phyloP scores from a whole-genome alignment of 2,329 filamentous ascomycete species.

The Tolypocladium sp. region DNA sequence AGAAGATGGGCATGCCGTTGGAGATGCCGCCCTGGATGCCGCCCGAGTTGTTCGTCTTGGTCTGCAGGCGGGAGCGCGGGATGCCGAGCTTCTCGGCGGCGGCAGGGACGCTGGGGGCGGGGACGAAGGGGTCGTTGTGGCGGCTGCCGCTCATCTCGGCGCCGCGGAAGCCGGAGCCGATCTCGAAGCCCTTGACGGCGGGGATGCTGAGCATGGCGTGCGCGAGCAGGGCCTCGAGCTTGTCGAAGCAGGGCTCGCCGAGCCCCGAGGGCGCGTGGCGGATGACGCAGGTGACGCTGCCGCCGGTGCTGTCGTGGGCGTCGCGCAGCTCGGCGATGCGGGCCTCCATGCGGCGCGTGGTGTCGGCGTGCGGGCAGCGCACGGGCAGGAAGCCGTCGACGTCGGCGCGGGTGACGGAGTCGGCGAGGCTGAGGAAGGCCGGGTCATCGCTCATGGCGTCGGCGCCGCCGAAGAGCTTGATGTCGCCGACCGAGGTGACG shows the following conservation, averaged over 20 bases:
- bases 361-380: conserved; percentile 66
- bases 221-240: conserved; percentile 82
- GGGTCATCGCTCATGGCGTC: conserved; percentile 62
- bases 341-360: conserved; percentile 64
- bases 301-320: conserved; percentile 79
- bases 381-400: conserved; percentile 84
- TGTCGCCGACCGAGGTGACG: conserved; percentile 70
- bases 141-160: conserved; percentile 78
- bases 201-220: conserved; percentile 96
- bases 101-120: conserved; percentile 30
- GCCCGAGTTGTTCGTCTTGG: conserved; percentile 89
- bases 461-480: conserved; percentile 21
- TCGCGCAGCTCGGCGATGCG: conserved; percentile 72
- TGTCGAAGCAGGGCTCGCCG: conserved; percentile 92
- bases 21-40: conserved; percentile 94
- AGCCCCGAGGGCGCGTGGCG: conserved; percentile 76
- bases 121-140: conserved; percentile 68
- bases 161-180: conserved; percentile 86
- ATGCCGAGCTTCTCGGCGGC: conserved; percentile 34
- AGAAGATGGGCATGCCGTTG: conserved; percentile 90
- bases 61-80: conserved; percentile 57
- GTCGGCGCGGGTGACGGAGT: conserved; percentile 60
- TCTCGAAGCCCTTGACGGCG: conserved; percentile 90
- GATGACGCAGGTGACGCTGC: conserved; percentile 90
- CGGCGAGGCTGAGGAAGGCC: conserved; percentile 64